Evolutionary conservation across 2,329 filamentous ascomycete genomes (phyloP), one percentile per base, ranked within the genome.

Genomic region (Apiospora marii): DNA sequence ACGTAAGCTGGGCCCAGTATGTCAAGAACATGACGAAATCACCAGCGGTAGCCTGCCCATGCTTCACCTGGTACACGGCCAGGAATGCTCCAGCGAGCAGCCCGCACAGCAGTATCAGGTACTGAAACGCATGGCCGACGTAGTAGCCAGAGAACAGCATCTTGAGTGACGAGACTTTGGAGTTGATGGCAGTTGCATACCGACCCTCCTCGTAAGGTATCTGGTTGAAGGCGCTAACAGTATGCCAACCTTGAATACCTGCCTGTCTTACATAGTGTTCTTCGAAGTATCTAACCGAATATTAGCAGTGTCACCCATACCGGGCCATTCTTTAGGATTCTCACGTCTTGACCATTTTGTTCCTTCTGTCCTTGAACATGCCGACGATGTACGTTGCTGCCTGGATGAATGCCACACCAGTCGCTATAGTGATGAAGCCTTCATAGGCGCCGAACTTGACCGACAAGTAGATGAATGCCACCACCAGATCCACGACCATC

Each of bases 1-100:
- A 87, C 64, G 92, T 92, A 49, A 94, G 85, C 78, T 94, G 92
- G 24, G 88, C 88, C 92, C 93, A 93, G 80, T 94, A 94, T 70
- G 91, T 92, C 73, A 94, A 83, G 22, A 94, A 84, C 82, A 91
- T 90, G 71, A 93, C 90, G 76, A 94, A 94, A 75, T 92, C 87
- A 71, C 92, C 92, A 14, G 92, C 85, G 6, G 88, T 89, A 5
- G 89, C 87, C 70, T 87, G 82, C 1, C 87, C 87, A n/a, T 85
- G 86, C 2, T 87, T 91, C 71, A 94, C 91, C 74, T 93, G 91
- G 79, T 91, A 92, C 0, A 91, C 87, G 1, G 88, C 88, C 53
- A 91, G 76, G 76, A 89, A 89, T 2, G 88, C 85, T 48, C 89
- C 89, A 4, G 92, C 92, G 19, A 93, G 85, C 53, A 94, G 88